phyloP scores from a whole-genome alignment of 140 eudicot species.

The Bidens hawaiensis region DNA sequence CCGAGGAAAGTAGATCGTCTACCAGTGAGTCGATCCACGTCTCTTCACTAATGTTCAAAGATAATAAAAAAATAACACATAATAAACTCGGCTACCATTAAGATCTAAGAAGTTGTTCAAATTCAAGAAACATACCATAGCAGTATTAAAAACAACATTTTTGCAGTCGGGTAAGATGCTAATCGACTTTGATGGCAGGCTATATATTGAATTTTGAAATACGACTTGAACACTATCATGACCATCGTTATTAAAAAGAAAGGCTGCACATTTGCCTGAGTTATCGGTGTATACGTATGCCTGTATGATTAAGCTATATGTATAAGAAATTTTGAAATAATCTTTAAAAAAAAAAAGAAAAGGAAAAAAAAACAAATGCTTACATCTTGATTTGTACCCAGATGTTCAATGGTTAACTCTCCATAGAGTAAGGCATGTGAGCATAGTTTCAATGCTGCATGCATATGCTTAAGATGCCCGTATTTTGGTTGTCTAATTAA shows the following conservation, averaged over 20 bases:
- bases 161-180: conserved; percentile 90
- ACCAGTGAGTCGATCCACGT: no score
- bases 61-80: no score
- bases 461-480: conserved; percentile 73
- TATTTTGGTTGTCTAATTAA: conserved; percentile 69
- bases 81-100: no score
- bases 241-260: conserved; percentile 46
- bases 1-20: no score
- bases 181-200: conserved; percentile 56
- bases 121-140: conserved; percentile 42
- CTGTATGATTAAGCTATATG: conserved; percentile 18
- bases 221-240: conserved; percentile 28
- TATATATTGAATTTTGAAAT: conserved; percentile 37
- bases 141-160: conserved; percentile 65
- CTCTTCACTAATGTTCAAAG: no score
- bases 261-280: conserved; percentile 64
- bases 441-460: conserved; percentile 56
- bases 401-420: conserved; percentile 19
- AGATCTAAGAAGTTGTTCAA: not conserved
- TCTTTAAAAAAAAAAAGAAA: not conserved
- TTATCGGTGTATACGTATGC: conserved; percentile 49
- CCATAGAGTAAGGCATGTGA: conserved; percentile 52
- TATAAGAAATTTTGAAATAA: not conserved
- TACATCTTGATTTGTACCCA: conserved; percentile 58
- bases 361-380: not conserved